Evolutionary conservation across 2,329 filamentous ascomycete species (phyloP), one percentile per base, ranked within the genome.

Genomic region (Lasiodiplodia citricola): DNA sequence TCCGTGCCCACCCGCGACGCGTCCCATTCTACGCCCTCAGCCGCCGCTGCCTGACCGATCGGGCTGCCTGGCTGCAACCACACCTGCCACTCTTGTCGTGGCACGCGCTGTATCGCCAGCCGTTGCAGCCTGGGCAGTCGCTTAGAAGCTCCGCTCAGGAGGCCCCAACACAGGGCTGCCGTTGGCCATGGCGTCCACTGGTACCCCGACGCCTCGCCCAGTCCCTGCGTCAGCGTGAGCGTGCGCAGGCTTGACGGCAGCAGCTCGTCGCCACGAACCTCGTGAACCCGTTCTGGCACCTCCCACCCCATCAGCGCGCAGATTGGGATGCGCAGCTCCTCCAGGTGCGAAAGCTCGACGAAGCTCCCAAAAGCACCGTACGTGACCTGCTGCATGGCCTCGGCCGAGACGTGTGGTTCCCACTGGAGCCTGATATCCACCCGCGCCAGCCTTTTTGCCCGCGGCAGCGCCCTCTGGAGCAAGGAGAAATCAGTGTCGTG

Each of bases 291-390:
- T 74, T 87, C 87, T 0, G 89, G 89, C 62, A 88, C 91, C 56
- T 91, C 88, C 78, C 88, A 91, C 75, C 88, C 85, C 2, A 88
- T 91, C 74, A 80, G 87, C 70, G 87, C 56, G 85, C 58, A 79
- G 89, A 55, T 87, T 87, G 84, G 82, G 81, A 21, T 25, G 13
- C 50, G 21, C 23, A 50, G 28, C 38, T 50, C 50, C 23, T 35
- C 7, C 38, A 64, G 16, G 5, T 25, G 23, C 23, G 11, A n/a
- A 21, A 60, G 21, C 21, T 14, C 37, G 2, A 5, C 8, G 23
- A 60, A 37, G n/a, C 35, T 18, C 13, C 56, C 37, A 4, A 58
- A 23, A 18, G n/a, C 23, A 7, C n/a, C 54, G 25, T 28, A 28
- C 23, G 23, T 37, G 31, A 23, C 23, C 23, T 23, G 23, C 23